Percentiles rank a stretch among this genome's conserved stretches.
These are phyloP conservation scores for Dactylella cylindrospora DNA, from an alignment of 2,329 filamentous ascomycete genomes.

Conservation along the genomic window DNA sequence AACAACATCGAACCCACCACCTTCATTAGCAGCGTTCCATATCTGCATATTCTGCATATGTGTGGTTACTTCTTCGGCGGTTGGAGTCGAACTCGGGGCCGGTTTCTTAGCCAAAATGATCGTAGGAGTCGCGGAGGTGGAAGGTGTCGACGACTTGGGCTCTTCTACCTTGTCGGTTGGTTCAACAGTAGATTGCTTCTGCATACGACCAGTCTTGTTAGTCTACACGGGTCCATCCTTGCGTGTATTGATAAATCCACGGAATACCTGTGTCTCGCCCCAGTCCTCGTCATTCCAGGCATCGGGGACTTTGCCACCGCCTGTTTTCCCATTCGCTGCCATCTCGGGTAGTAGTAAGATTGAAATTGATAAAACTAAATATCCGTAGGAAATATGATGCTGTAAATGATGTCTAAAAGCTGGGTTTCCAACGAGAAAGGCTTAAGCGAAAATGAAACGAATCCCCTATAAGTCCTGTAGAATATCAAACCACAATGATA, in stretches of 20 bases:
- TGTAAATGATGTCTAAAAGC: too few relatives aligned
- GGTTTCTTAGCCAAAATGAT: constrained; percentile 32
- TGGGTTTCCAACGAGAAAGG: too few relatives aligned
- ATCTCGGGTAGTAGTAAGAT: neutral
- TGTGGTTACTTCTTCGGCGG: constrained; percentile 19
- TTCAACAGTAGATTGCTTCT: constrained; percentile 21
- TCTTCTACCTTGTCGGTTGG: constrained; percentile 9
- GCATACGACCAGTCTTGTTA: constrained; percentile 11
- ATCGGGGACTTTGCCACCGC: constrained; percentile 2
- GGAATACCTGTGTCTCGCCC: constrained; percentile 21
- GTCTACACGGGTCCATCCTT: neutral
- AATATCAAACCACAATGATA: neutral
- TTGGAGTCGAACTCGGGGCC: constrained; percentile 7
- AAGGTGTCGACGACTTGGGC: constrained; percentile 1
- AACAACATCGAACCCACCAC: constrained; percentile 34
- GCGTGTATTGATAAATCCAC: neutral
- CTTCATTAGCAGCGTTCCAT: constrained; percentile 41
- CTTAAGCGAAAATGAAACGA: too few relatives aligned
- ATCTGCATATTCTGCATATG: constrained; percentile 41
- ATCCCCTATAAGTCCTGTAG: too few relatives aligned
- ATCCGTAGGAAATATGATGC: too few relatives aligned
- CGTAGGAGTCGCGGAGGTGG: constrained; percentile 9
- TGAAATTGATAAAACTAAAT: neutral
- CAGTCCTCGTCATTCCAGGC: constrained; percentile 41
- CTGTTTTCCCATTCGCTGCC: constrained; percentile 19